Evolutionary conservation across 495 filamentous ascomycete genomes (phyloP).

Genomic region (Hypoxylon cercidicola): DNA sequence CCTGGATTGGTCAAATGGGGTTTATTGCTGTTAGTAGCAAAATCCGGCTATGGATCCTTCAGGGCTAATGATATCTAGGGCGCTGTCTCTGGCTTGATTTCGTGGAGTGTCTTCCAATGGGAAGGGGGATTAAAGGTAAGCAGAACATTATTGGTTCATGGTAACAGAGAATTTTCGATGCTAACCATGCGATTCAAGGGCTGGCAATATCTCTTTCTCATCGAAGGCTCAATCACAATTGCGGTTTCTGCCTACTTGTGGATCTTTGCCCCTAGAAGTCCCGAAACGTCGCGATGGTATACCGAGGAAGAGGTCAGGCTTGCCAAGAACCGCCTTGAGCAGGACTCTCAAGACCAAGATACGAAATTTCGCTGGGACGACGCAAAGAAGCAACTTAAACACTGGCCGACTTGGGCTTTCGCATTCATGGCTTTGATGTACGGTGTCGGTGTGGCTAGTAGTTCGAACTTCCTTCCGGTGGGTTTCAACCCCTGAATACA

Average conservation of each 20-base stretch:
- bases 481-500: not conserved
- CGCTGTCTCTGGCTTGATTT: constrained; percentile 29
- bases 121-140: constrained; percentile 15
- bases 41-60: not conserved
- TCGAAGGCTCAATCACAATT: constrained; percentile 30
- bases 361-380: constrained; percentile 42
- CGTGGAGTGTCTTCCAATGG: constrained; percentile 35
- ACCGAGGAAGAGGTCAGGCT: constrained; percentile 26
- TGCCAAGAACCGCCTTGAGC: constrained; percentile 25
- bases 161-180: not conserved
- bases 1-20: constrained; percentile 32
- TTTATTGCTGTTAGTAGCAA: constrained; percentile 29
- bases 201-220: constrained; percentile 35
- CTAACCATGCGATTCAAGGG: constrained; percentile 5
- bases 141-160: not conserved
- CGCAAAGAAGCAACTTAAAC: constrained; percentile 30
- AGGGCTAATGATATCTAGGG: constrained; percentile 9
- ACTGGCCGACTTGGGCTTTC: constrained; percentile 46
- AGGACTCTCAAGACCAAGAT: constrained; percentile 26
- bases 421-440: constrained; percentile 38
- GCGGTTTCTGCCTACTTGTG: constrained; percentile 14
- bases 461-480: constrained; percentile 48
- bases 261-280: constrained; percentile 23
- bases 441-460: constrained; percentile 46
- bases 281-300: constrained; percentile 28